Evolutionary conservation across 2,329 filamentous ascomycete genomes (phyloP).

Genomic region (Aphanocladium album): DNA sequence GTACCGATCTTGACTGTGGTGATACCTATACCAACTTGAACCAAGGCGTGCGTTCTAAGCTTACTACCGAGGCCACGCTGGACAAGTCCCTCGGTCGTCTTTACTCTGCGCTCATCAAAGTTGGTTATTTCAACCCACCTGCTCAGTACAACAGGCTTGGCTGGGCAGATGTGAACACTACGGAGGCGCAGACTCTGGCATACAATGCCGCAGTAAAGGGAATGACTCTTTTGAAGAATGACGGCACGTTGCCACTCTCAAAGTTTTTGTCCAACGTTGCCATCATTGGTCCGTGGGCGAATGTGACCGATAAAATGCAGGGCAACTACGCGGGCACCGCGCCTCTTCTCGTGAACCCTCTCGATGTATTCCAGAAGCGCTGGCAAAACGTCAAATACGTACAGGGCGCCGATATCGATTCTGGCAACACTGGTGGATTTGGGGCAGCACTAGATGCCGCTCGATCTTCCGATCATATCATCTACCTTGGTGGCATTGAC

Average conservation of each 20-base stretch:
- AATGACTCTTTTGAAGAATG: conserved; percentile 49
- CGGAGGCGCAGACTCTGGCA: conserved; percentile 49
- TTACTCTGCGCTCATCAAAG: conserved; percentile 49
- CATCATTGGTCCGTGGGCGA: conserved; percentile 31
- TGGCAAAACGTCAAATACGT: conserved; percentile 32
- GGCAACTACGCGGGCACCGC: conserved; percentile 23
- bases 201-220: conserved; percentile 47
- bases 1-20: conserved; percentile 23
- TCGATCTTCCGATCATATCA: conserved; percentile 42
- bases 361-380: conserved; percentile 10
- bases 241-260: conserved; percentile 43
- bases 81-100: conserved; percentile 46
- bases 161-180: conserved; percentile 52
- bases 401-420: conserved; percentile 24
- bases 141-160: conserved; percentile 45
- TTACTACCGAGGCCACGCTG: conserved; percentile 26
- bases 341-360: conserved; percentile 16
- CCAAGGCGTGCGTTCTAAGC: conserved; percentile 36
- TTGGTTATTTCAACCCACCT: conserved; percentile 54
- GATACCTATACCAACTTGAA: conserved; percentile 21
- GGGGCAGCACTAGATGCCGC: conserved; percentile 32
- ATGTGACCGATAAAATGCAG: conserved; percentile 31
- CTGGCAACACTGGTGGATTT: conserved; percentile 26
- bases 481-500: conserved; percentile 53
- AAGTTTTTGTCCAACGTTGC: conserved; percentile 17